Evolutionary conservation across 306 rosid species (phyloP).

Genomic region (Castanea sativa): DNA sequence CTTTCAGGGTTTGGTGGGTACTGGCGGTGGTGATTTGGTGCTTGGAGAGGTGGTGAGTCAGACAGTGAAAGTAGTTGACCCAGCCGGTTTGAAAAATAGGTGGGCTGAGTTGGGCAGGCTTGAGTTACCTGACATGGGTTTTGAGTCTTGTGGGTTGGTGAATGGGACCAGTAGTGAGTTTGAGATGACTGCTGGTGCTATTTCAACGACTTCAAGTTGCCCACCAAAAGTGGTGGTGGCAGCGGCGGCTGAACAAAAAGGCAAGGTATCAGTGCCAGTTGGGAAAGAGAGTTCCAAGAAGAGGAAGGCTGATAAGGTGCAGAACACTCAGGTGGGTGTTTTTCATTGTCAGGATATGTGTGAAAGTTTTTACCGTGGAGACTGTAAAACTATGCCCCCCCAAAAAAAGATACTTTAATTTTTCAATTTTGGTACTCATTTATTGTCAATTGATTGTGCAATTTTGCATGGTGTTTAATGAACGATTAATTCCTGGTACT

Average conservation of each 20-base stretch:
- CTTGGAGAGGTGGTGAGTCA: conserved; percentile 31
- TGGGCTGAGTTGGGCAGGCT: conserved; percentile 45
- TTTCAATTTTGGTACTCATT: neutral
- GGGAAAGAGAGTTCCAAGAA: conserved; percentile 57
- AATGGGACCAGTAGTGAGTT: conserved; percentile 20
- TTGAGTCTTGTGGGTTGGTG: conserved; percentile 14
- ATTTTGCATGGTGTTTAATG: neutral
- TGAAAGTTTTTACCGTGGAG: neutral
- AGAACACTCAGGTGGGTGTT: conserved; percentile 42
- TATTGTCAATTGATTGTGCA: neutral
- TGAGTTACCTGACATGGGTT: conserved; percentile 12
- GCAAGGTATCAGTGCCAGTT: conserved; percentile 9
- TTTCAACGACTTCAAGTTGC: conserved; percentile 59
- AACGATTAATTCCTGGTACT: neutral
- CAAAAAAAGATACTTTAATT: neutral
- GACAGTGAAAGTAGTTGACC: conserved; percentile 31
- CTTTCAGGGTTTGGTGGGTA: conserved; percentile 27
- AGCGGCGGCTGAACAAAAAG: conserved; percentile 9
- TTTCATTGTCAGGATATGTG: neutral
- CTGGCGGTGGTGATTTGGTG: conserved; percentile 15
- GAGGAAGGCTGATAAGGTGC: conserved; percentile 55
- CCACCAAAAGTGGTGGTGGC: conserved; percentile 38
- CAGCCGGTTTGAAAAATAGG: conserved; percentile 47
- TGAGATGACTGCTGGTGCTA: conserved; percentile 31
- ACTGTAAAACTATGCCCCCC: neutral